Evolutionary conservation across 257 asterid species (phyloP), one percentile per base, ranked within the genome.

Genomic region (Solanum sejunctum): DNA sequence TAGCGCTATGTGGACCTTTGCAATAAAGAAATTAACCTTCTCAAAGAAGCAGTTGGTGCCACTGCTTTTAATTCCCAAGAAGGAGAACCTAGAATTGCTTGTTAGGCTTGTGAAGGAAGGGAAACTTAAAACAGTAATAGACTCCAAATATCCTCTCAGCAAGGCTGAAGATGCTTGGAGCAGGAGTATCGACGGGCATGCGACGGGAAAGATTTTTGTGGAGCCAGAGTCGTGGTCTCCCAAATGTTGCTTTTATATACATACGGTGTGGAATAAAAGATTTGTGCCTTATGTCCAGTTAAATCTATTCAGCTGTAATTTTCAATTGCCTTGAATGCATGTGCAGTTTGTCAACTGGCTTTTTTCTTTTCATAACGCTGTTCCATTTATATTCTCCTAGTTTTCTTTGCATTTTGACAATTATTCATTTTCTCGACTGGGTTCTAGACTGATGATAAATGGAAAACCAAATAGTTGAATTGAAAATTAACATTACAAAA

Each of bases 111-210:
- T 92, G 85, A 88, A 88, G 75, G 95, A 93, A 43, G 94, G 94
- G 86, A 95, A 93, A 89, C 81, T 95, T 9, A 93, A 92, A 89
- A 90, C 93, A 0, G 55, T 89, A 1, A 85, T 93, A 0, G 97
- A 95, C 54, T 95, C 97, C 0, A 89, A 81, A 75, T 78, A 88
- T 80, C 60, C 86, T 8, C 78, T 95, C 43, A 87, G 91, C 78
- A 86, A 70, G 57, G 94, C 88, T 55, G 96, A 90, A 82, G 94
- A 91, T 61, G 98, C 91, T 58, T 93, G 98, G 98, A 87, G 84
- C 5, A 92, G 84, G 90, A 71, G 89, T 49, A 86, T 89, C 1
- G 93, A 86, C 26, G 98, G 97, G 11, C 98, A 95, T 89, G 94
- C 98, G 2, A 92, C 94, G 1, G 95, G 98, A 52, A 95, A 95